phyloP scores from a whole-genome alignment of 2,329 filamentous ascomycete species.

The Colletotrichum caudatum region DNA sequence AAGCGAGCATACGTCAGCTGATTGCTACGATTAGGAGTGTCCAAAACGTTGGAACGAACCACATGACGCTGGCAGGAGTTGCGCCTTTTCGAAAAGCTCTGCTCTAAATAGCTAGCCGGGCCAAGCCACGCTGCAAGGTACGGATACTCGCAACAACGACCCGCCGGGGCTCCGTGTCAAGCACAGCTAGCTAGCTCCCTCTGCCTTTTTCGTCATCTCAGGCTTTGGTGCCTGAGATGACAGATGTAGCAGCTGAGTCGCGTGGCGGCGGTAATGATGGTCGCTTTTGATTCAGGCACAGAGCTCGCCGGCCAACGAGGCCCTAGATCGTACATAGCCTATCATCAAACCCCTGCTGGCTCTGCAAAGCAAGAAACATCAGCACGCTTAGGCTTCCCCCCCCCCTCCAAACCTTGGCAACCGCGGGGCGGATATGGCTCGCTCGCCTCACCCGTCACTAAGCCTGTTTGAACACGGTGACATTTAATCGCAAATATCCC shows the following conservation, averaged over 20 bases:
- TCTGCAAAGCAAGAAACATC: slow-evolving; percentile 9
- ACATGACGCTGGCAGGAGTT: not conserved
- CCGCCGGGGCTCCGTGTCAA: not conserved
- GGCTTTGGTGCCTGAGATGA: not conserved
- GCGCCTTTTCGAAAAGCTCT: not conserved
- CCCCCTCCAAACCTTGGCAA: slow-evolving; percentile 6
- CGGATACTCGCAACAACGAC: too few relatives aligned
- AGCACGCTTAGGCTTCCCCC: slow-evolving; percentile 12
- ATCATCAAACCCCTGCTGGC: slow-evolving; percentile 9
- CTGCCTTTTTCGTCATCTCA: slow-evolving; percentile 1
- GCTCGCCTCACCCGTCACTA: slow-evolving; percentile 18
- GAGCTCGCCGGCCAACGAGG: slow-evolving; percentile 8
- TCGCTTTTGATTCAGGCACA: slow-evolving; percentile 11
- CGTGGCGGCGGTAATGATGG: slow-evolving; percentile 22
- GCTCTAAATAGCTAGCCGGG: not conserved
- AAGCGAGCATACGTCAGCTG: not conserved
- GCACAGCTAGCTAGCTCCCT: not conserved
- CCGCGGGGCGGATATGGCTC: slow-evolving; percentile 1
- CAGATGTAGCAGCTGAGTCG: slow-evolving; percentile 20
- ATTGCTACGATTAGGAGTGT: not conserved
- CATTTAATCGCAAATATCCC: slow-evolving; percentile 15
- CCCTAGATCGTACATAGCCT: slow-evolving; percentile 17
- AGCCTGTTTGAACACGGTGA: slow-evolving; percentile 11
- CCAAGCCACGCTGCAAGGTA: not conserved
- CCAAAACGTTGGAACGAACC: not conserved